These are phyloP conservation scores for Cyberlindnera maritima DNA, from an alignment of 805 yeast genomes.

Conservation along the genomic window DNA sequence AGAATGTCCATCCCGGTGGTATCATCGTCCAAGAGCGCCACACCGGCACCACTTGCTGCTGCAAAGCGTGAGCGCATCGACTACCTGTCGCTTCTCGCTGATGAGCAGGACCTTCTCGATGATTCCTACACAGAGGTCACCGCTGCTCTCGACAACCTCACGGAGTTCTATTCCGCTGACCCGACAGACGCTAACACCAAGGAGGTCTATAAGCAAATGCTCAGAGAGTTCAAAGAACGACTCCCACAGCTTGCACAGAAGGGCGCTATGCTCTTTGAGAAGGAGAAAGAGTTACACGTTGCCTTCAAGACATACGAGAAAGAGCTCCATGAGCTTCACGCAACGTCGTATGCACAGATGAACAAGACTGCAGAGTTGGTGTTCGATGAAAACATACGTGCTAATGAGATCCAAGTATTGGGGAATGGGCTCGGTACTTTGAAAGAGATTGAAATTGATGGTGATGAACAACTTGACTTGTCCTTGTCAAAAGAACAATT, in stretches of 20 bases:
- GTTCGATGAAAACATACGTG: slow-evolving; percentile 18
- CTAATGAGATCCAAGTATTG: slow-evolving; percentile 9
- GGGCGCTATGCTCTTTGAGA: slow-evolving; percentile 10
- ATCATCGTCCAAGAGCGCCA: not conserved
- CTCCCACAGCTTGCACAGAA: slow-evolving; percentile 6
- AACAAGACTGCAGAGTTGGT: slow-evolving; percentile 16
- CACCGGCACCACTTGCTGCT: not conserved
- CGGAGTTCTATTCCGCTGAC: slow-evolving; percentile 17
- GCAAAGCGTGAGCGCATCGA: not conserved
- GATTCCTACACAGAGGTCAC: slow-evolving; percentile 10
- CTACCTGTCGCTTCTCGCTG: slow-evolving; percentile 3
- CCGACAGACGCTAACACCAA: slow-evolving; percentile 10
- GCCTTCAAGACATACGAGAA: slow-evolving; percentile 12
- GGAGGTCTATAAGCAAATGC: not conserved
- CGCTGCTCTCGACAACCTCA: slow-evolving; percentile 14
- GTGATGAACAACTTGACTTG: slow-evolving; percentile 7
- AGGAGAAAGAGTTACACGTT: slow-evolving; percentile 14
- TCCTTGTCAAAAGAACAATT: slow-evolving; percentile 20
- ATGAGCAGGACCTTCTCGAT: slow-evolving; percentile 14
- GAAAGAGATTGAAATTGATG: slow-evolving; percentile 17
- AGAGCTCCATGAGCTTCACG: slow-evolving; percentile 12
- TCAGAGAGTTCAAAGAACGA: slow-evolving; percentile 1
- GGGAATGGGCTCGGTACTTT: slow-evolving; percentile 17
- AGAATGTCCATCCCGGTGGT: not conserved
- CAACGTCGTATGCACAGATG: slow-evolving; percentile 13